Base-by-base conservation (phyloP, 1,284 basidiomycete genomes). In the Cystobasidium pallidum region DNA sequence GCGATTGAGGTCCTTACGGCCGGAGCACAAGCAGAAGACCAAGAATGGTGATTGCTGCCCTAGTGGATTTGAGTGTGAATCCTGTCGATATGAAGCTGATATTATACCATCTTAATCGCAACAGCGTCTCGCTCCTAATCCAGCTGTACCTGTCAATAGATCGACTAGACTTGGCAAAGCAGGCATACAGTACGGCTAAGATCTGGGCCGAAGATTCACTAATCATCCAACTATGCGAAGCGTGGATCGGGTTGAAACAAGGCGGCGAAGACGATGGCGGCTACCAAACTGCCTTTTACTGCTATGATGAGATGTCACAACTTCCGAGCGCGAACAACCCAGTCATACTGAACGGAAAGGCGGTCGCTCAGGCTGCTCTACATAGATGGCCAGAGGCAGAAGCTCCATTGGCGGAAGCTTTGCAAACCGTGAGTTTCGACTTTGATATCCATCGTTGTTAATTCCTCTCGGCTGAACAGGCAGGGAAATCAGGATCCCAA, bases 1-100 rank as follows among this genome's bases (percentile, higher is more conserved):
- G 92, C 92, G 0, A 83, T 96, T 32, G 92, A 94, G 80, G 92
- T 91, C 0, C 84, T 96, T 32, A 87, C 88, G 15, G 86, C 85
- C 24, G 86, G 86, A 36, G 84, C 86, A 32, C 88, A 88, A 43
- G 87, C 86, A 45, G 86, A 89, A 77, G 90, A 91, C 80, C 84
- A 93, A 66, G 92, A 91, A 83, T 91, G 91, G 92, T 94, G 81
- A 78, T 91, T 84, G n/a, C n/a, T n/a, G n/a, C n/a, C n/a, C n/a
- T n/a, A n/a, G n/a, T n/a, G n/a, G n/a, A n/a, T n/a, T n/a, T n/a
- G n/a, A n/a, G n/a, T n/a, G n/a, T n/a, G n/a, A n/a, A n/a, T 13
- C 36, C 36, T 13, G 36, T 7, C 36, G 6, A 39, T 39, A 13
- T 13, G 13, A 39, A 39, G 36, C 6, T 13, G 7, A 7, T 6